A percentile compares a stretch with the other conserved stretches of the same genome.
Conservation (phyloP, 2,329 filamentous ascomycete species). For the Metarhizium anisopliae region DNA sequence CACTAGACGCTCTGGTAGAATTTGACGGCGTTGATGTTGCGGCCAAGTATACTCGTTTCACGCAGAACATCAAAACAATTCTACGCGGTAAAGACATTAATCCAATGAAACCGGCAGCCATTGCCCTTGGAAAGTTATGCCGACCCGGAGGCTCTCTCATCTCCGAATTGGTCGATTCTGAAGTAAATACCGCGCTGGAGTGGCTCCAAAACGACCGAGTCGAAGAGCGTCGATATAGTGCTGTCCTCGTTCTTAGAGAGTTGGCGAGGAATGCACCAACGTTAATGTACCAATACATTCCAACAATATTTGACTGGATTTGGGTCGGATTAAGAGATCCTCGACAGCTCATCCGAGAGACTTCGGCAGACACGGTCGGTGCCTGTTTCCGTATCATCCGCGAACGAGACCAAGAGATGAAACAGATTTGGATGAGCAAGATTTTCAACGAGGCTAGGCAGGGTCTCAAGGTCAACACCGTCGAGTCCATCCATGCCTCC, state of each 20-base stretch:
- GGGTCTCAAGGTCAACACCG: conserved; percentile 69
- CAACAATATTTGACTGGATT: conserved; percentile 90
- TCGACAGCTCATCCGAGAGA: conserved; percentile 84
- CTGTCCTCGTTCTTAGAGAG: conserved; percentile 83
- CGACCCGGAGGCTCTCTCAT: conserved; percentile 89
- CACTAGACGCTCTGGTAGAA: conserved; percentile 86
- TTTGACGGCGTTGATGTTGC: conserved; percentile 93
- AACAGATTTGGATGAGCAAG: conserved; percentile 78
- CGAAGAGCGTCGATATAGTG: conserved; percentile 87
- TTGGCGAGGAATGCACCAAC: conserved; percentile 89
- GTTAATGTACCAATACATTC: conserved; percentile 89
- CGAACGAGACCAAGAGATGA: conserved; percentile 81
- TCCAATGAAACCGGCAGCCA: conserved; percentile 83
- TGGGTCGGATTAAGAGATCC: conserved; percentile 89
- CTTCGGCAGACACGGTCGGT: conserved; percentile 85
- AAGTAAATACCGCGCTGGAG: conserved; percentile 92
- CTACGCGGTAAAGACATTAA: conserved; percentile 84
- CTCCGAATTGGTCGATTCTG: conserved; percentile 90
- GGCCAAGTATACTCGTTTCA: conserved; percentile 89
- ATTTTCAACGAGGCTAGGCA: conserved; percentile 80
- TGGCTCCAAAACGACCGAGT: conserved; percentile 94
- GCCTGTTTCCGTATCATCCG: conserved; percentile 95
- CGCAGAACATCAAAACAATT: conserved; percentile 78
- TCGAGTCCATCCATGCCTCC: conserved; percentile 90
- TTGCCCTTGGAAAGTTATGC: conserved; percentile 82